Percentiles rank a stretch among this genome's conserved stretches.
These are phyloP conservation scores for Candida neerlandica DNA, from an alignment of 1,139 yeast genomes.

Conservation along the genomic window DNA sequence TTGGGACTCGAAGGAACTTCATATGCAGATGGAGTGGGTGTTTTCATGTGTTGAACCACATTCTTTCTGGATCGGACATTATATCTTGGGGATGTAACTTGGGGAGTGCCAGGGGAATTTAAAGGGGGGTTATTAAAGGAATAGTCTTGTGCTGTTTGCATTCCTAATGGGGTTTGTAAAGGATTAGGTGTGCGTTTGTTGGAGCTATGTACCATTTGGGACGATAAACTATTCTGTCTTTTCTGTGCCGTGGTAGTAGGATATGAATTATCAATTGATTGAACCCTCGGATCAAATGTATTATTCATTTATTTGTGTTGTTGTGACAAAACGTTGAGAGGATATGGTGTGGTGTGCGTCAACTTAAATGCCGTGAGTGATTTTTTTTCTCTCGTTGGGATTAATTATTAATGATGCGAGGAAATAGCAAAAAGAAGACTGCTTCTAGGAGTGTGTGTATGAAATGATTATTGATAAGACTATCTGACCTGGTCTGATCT, in stretches of 20 bases:
- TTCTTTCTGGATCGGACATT: constrained; percentile 12
- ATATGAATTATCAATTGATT: constrained; percentile 10
- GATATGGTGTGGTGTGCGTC: not conserved
- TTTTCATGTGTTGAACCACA: constrained; percentile 24
- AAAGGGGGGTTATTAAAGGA: constrained; percentile 8
- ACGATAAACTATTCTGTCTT: constrained; percentile 44
- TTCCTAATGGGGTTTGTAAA: constrained; percentile 15
- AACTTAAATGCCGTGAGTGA: constrained; percentile 3
- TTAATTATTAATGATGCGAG: constrained; percentile 1
- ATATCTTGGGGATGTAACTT: constrained; percentile 10
- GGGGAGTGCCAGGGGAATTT: constrained; percentile 13
- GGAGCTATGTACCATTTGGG: constrained; percentile 35
- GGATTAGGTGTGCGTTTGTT: constrained; percentile 38
- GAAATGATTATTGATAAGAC: not conserved
- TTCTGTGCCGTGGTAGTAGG: constrained; percentile 29
- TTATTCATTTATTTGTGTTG: constrained; percentile 8
- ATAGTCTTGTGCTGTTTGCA: constrained; percentile 15
- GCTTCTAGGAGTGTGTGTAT: not conserved
- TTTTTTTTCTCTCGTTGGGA: constrained; percentile 1
- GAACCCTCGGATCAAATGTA: constrained; percentile 13
- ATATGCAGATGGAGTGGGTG: constrained; percentile 48
- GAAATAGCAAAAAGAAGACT: not conserved
- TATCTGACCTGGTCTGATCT: not conserved
- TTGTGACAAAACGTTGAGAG: not conserved
- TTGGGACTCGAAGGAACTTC: constrained; percentile 49